Evolutionary conservation across 495 filamentous ascomycete species (phyloP).

Genomic region (Hypoxylon cercidicola): DNA sequence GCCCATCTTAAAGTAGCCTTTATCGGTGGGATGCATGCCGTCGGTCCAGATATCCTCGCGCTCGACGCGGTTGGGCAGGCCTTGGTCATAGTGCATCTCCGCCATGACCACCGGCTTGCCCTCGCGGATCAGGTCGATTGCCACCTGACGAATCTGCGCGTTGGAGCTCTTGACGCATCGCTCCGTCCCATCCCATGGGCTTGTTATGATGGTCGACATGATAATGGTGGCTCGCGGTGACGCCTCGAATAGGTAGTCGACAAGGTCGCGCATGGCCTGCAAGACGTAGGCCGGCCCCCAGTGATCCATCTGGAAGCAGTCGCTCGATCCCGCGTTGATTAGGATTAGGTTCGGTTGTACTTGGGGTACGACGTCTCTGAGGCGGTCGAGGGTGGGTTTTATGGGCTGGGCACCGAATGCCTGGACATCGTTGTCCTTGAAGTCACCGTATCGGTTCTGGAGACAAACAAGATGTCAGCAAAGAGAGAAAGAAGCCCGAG

Average conservation of each 20-base stretch:
- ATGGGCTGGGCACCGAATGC: conserved; percentile 44
- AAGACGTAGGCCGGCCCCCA: conserved; percentile 42
- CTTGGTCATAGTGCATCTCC: conserved; percentile 42
- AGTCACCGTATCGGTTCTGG: conserved; percentile 46
- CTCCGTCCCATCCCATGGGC: conserved; percentile 45
- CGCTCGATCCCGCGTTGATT: conserved; percentile 46
- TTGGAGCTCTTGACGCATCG: conserved; percentile 48
- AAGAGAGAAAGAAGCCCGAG: conserved; percentile 11
- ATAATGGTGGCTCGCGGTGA: conserved; percentile 45
- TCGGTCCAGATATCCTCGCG: conserved; percentile 40
- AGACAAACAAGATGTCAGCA: conserved; percentile 28
- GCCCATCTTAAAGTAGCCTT: conserved; percentile 60
- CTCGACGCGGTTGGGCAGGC: conserved; percentile 43
- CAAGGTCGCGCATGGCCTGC: conserved; percentile 43
- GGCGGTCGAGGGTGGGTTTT: conserved; percentile 40
- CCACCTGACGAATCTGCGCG: conserved; percentile 48
- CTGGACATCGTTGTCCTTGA: conserved; percentile 47
- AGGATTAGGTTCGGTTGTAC: conserved; percentile 44
- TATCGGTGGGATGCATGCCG: conserved; percentile 55
- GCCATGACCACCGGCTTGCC: conserved; percentile 44
- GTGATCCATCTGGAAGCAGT: conserved; percentile 45
- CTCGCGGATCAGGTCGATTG: conserved; percentile 50
- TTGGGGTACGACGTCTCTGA: conserved; percentile 43
- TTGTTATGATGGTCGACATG: conserved; percentile 41
- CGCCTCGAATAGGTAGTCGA: conserved; percentile 43